A percentile compares a stretch with the other conserved stretches of the same genome.
Conservation (phyloP, 495 filamentous ascomycete species). For the Tuber umbilicatum region DNA sequence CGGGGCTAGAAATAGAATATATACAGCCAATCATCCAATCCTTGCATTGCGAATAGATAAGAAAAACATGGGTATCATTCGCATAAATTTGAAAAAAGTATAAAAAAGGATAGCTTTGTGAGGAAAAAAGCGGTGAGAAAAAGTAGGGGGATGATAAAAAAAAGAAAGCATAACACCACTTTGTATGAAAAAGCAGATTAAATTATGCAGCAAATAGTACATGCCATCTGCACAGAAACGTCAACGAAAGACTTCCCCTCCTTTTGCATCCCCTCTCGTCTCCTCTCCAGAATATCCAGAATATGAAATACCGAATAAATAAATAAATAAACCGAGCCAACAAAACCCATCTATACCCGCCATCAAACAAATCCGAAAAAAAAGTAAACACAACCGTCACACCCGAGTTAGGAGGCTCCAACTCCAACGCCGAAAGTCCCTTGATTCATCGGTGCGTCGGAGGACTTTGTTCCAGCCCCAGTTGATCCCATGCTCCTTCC, state of each 20-base stretch:
- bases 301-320: not conserved
- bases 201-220: not conserved
- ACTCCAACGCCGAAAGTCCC: conserved; percentile 21
- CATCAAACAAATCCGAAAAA: not conserved
- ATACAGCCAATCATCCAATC: not conserved
- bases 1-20: not conserved
- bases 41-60: not conserved
- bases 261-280: not conserved
- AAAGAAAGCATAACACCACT: not conserved
- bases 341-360: not conserved
- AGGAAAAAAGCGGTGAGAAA: not conserved
- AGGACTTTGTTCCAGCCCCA: conserved; percentile 11
- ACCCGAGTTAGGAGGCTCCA: not conserved
- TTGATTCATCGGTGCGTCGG: conserved; percentile 14
- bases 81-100: not conserved
- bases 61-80: conserved; percentile 1
- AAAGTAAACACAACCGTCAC: not conserved
- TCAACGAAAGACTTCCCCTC: not conserved
- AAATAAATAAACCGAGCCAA: not conserved
- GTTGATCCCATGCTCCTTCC: conserved; percentile 43
- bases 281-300: not conserved
- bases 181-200: conserved; percentile 2
- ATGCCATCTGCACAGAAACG: not conserved
- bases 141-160: not conserved
- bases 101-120: not conserved